Percentiles rank a stretch among this genome's conserved stretches.
Evolutionary conservation across 352 stramenopile species (phyloP).

Genomic region (Phytophthora citricola): DNA sequence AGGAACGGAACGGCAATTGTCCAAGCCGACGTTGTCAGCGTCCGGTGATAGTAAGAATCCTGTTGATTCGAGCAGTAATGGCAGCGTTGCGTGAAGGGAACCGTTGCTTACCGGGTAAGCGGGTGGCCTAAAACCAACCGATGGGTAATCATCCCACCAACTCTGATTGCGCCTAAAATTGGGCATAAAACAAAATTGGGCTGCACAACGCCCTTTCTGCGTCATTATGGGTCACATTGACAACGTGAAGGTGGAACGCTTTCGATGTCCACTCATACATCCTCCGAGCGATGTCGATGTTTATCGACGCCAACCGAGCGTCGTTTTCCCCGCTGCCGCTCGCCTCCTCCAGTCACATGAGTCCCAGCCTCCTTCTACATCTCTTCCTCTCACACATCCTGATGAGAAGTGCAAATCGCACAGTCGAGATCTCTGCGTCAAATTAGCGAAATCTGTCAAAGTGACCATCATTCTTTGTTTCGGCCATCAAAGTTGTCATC

Average conservation of each 20-base stretch:
- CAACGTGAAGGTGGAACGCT: too few relatives aligned
- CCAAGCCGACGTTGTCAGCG: too few relatives aligned
- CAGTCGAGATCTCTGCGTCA: neutral
- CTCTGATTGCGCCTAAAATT: neutral
- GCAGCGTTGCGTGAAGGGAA: too few relatives aligned
- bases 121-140: too few relatives aligned
- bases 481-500: neutral
- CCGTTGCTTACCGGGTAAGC: too few relatives aligned
- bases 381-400: neutral
- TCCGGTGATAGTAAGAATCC: too few relatives aligned
- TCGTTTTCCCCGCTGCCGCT: too few relatives aligned
- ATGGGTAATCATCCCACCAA: conserved; percentile 2
- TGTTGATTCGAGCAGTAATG: too few relatives aligned
- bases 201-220: neutral
- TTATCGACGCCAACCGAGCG: neutral
- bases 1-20: too few relatives aligned
- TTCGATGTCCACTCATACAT: neutral
- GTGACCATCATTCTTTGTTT: conserved; percentile 11
- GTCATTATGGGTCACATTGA: neutral
- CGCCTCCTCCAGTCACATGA: neutral
- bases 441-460: conserved; percentile 11
- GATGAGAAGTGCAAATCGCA: conserved; percentile 1
- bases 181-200: neutral
- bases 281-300: neutral
- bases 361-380: neutral